These are phyloP conservation scores for Tuber umbilicatum DNA, from an alignment of 495 filamentous ascomycete species.

Conservation along the genomic window DNA sequence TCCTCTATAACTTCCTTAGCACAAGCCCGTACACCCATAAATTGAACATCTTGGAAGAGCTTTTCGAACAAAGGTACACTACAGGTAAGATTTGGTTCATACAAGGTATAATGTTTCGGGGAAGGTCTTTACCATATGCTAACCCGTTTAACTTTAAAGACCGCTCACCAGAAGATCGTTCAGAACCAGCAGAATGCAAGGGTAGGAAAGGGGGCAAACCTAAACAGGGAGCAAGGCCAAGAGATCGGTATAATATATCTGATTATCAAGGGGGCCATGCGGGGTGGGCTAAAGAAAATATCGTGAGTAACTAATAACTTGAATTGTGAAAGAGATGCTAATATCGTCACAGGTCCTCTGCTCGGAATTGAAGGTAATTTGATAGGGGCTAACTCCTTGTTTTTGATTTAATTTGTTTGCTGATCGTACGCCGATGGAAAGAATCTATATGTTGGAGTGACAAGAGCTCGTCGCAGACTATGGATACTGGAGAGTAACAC, in stretches of 20 bases:
- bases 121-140: constrained; percentile 3
- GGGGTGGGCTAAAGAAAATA: neutral
- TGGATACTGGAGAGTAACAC: constrained; percentile 20
- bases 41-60: too few relatives aligned
- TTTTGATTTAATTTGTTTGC: neutral
- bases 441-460: constrained; percentile 23
- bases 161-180: too few relatives aligned
- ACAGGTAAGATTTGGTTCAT: neutral
- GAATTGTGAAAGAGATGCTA: neutral
- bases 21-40: too few relatives aligned
- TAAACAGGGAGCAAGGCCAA: too few relatives aligned
- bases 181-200: too few relatives aligned
- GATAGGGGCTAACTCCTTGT: neutral
- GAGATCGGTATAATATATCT: neutral
- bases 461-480: constrained; percentile 12
- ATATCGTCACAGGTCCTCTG: constrained; percentile 15
- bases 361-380: constrained; percentile 19
- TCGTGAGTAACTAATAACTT: constrained; percentile 8
- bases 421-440: neutral
- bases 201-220: too few relatives aligned
- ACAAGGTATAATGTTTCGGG: neutral
- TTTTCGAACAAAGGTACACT: neutral
- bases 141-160: neutral
- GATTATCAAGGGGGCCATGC: neutral
- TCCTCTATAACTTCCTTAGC: too few relatives aligned